Percentiles rank a stretch among this genome's conserved stretches.
Conservation (phyloP, 768 basidiomycete species). For the Tricholoma furcatifolium region DNA sequence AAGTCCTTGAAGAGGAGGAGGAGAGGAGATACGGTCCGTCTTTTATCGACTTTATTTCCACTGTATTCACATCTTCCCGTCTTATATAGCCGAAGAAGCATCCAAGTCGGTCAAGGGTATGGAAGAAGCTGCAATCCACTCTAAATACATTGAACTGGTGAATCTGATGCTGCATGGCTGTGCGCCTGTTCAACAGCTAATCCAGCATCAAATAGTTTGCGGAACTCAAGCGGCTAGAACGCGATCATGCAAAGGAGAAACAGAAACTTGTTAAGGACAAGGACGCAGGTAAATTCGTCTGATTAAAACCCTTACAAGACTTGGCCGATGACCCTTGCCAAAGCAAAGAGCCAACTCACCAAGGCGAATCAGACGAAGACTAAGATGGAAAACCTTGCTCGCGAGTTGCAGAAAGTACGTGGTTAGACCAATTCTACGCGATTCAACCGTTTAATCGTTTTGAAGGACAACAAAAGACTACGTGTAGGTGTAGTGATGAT, state of each 20-base stretch:
- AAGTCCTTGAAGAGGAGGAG: constrained; percentile 85
- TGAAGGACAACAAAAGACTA: constrained; percentile 85
- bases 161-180: constrained; percentile 24
- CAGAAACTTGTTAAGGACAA: constrained; percentile 90
- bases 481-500: constrained; percentile 53
- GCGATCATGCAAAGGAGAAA: constrained; percentile 89
- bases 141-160: constrained; percentile 88
- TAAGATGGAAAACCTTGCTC: constrained; percentile 87
- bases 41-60: not conserved
- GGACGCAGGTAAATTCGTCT: constrained; percentile 62
- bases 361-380: constrained; percentile 88
- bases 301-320: not conserved
- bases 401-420: constrained; percentile 84
- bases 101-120: constrained; percentile 82
- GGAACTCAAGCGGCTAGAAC: constrained; percentile 81
- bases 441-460: constrained; percentile 9
- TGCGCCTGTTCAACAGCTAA: constrained; percentile 12
- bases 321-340: not conserved
- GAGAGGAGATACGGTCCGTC: constrained; percentile 72
- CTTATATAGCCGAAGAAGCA: constrained; percentile 74
- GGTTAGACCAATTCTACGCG: not conserved
- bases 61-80: constrained; percentile 17
- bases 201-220: constrained; percentile 60
- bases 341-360: constrained; percentile 81
- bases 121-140: constrained; percentile 79